Evolutionary conservation across 202 grass and related monocot genomes (phyloP), one percentile per base, ranked within the genome.

Genomic region (Carex sylvatica): DNA sequence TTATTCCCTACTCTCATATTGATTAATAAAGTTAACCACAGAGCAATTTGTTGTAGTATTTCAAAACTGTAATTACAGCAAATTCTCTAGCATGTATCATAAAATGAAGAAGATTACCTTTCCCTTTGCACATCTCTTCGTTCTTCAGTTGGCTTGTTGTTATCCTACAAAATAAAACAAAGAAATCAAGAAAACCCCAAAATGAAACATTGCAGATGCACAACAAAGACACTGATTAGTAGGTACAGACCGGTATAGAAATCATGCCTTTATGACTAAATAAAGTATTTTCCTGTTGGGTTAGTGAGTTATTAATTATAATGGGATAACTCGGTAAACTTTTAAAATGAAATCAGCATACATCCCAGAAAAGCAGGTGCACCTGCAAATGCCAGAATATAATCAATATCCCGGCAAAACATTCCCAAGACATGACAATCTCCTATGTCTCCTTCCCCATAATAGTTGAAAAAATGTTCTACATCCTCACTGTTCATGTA

Each of bases 21-120:
- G 15, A 55, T 3, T 10, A 18, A 72, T n/a, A 42, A 51, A 73
- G 44, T 73, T 49, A 4, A 73, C 20, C 72, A 74, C 30, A 14
- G 2, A 33, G 33, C 72, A 75, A 55, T 33, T 75, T 54, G 49
- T 75, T 75, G 10, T 49, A n/a, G 12, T 49, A n/a, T 31, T 75
- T 23, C 4, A 22, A 75, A 73, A 26, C 44, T n/a, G 72, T 33
- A 55, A 75, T 31, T 46, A 33, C 24, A 75, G 26, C 15, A 75
- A 72, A 23, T 75, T 75, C 24, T 75, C 52, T 75, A 56, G 24
- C 72, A 75, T 56, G 42, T 54, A 81, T 81, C 22, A 28, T 81
- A 81, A 67, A 81, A 65, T 51, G 60, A 82, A 82, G 33, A 82
- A 82, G 22, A 13, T 69, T 53, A 82, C 80, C 80, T 82, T 82